These are phyloP conservation scores for Leucocoprinus birnbaumii DNA, from an alignment of 768 basidiomycete genomes.

Conservation along the genomic window DNA sequence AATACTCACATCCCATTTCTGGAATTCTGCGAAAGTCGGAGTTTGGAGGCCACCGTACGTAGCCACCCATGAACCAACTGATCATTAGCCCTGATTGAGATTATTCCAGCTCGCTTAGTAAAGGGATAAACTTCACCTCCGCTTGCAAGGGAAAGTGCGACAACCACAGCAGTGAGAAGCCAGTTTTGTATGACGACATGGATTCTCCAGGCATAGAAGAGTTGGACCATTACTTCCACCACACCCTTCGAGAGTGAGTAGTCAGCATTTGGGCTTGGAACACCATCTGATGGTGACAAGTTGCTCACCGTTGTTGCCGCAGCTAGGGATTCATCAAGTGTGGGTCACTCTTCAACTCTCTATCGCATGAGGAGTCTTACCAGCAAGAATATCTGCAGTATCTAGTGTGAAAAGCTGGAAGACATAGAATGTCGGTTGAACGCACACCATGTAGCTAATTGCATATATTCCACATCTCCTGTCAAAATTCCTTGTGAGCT, in stretches of 20 bases:
- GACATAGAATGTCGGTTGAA: not conserved
- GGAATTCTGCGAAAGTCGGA: conserved; percentile 20
- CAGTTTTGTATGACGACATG: conserved; percentile 23
- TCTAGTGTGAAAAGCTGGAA: too few species aligned
- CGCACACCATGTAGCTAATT: not conserved
- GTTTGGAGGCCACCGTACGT: conserved; percentile 21
- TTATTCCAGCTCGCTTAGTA: too few species aligned
- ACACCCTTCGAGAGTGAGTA: conserved; percentile 29
- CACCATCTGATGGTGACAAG: not conserved
- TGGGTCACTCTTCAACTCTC: too few species aligned
- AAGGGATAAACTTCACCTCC: conserved; percentile 16
- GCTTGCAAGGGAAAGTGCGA: conserved; percentile 17
- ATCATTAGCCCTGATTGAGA: not conserved
- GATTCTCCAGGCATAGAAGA: conserved; percentile 42
- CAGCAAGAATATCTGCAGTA: not conserved
- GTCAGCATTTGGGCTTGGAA: too few species aligned
- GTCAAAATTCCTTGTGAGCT: too few species aligned
- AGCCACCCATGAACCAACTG: conserved; percentile 24
- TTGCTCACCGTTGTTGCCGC: not conserved
- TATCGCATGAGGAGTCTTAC: too few species aligned
- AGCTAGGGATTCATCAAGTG: too few species aligned
- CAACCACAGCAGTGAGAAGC: conserved; percentile 15
- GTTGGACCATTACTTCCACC: conserved; percentile 39
- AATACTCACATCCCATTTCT: conserved; percentile 12
- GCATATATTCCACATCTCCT: conserved; percentile 17